Percentiles rank a stretch among this genome's conserved stretches.
phyloP scores from a whole-genome alignment of 140 eudicot genomes.

The Cichorium intybus region DNA sequence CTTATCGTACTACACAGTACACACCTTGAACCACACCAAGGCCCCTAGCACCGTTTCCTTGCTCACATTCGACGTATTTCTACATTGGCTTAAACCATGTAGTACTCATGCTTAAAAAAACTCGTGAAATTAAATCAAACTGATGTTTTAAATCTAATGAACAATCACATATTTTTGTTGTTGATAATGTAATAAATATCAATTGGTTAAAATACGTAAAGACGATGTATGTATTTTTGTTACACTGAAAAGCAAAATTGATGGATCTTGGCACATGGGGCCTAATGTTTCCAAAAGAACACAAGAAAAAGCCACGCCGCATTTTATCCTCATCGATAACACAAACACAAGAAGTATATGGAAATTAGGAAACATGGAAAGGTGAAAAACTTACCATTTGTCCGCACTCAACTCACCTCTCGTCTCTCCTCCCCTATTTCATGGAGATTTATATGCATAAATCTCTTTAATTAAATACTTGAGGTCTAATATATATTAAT shows the following conservation, averaged over 20 bases:
- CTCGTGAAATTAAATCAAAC: too few relatives aligned
- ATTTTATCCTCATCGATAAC: conserved; percentile 38
- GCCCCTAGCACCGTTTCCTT: too few relatives aligned
- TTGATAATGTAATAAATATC: background rate
- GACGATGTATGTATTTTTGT: background rate
- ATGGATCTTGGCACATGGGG: conserved; percentile 33
- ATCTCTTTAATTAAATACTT: background rate
- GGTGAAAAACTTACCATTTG: conserved; percentile 9
- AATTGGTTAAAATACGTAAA: background rate
- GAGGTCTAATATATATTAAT: background rate
- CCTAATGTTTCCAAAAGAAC: conserved; percentile 30
- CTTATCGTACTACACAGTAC: too few relatives aligned
- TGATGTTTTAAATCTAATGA: too few relatives aligned
- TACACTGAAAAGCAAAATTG: background rate
- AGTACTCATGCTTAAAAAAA: too few relatives aligned
- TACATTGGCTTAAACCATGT: too few relatives aligned
- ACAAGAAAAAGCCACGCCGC: conserved; percentile 31
- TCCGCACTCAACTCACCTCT: conserved; percentile 16
- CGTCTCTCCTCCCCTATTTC: background rate
- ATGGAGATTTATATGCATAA: conserved; percentile 12
- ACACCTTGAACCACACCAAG: too few relatives aligned
- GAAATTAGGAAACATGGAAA: conserved; percentile 17
- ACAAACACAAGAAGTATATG: conserved; percentile 28
- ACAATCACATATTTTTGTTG: background rate
- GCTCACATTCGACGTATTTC: too few relatives aligned